phyloP scores from a whole-genome alignment of 805 yeast species.

The Ogataea zsoltii region DNA sequence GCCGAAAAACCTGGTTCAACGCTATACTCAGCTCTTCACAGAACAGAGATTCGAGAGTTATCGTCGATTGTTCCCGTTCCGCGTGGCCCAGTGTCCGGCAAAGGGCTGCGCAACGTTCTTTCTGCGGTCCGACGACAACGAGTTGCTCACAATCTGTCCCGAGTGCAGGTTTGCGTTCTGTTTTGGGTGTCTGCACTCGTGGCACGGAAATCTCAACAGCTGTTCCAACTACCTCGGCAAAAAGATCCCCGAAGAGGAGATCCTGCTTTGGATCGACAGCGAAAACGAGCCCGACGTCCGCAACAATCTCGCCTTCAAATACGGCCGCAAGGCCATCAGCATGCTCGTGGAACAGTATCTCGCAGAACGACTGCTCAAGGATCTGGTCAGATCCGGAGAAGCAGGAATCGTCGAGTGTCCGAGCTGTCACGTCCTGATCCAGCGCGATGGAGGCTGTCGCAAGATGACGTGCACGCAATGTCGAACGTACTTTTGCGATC shows the following conservation, averaged over 20 bases:
- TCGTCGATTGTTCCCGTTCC: conserved; percentile 44
- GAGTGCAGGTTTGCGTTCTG: conserved; percentile 57
- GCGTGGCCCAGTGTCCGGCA: conserved; percentile 54
- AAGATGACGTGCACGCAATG: conserved; percentile 60
- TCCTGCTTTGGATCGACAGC: conserved; percentile 37
- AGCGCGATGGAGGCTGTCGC: conserved; percentile 63
- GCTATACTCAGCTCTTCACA: conserved; percentile 42
- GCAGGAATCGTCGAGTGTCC: conserved; percentile 53
- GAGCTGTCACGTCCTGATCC: conserved; percentile 47
- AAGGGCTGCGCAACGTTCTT: conserved; percentile 45
- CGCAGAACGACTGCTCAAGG: conserved; percentile 49
- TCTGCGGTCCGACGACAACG: conserved; percentile 47
- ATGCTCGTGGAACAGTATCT: conserved; percentile 45
- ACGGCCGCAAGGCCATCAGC: conserved; percentile 46
- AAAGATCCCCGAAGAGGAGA: conserved; percentile 39
- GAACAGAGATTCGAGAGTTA: conserved; percentile 44
- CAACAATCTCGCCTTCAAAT: conserved; percentile 32
- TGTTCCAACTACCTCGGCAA: conserved; percentile 42
- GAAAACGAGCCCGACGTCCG: conserved; percentile 37
- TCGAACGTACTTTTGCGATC: conserved; percentile 48
- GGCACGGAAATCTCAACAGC: conserved; percentile 55
- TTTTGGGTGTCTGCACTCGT: conserved; percentile 54
- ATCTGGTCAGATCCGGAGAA: conserved; percentile 42
- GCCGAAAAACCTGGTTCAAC: conserved; percentile 27
- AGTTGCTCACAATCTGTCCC: conserved; percentile 49